Percentiles rank a stretch among this genome's conserved stretches.
phyloP scores from a whole-genome alignment of 1,284 basidiomycete genomes.

The Tylopilus sp. region DNA sequence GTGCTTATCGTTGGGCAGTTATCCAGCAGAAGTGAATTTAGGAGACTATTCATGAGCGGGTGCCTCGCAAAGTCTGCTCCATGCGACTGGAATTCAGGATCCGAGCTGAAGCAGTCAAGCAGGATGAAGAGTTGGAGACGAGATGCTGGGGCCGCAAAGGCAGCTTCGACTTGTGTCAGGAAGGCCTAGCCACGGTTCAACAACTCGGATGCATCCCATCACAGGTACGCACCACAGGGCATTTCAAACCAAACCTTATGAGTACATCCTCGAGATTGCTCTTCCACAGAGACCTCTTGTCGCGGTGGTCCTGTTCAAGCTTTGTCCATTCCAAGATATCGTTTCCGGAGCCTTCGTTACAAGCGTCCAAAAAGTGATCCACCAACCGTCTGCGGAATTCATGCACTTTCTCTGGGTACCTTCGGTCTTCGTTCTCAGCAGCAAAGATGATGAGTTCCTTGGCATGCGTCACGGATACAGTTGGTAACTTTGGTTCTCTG shows the following conservation, averaged over 20 bases:
- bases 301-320: conserved; percentile 55
- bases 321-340: conserved; percentile 71
- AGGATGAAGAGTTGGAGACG: conserved; percentile 66
- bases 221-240: conserved; percentile 52
- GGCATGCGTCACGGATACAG: conserved; percentile 54
- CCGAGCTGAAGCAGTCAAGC: conserved; percentile 57
- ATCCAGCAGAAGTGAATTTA: conserved; percentile 64
- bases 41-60: conserved; percentile 54
- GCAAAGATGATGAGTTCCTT: conserved; percentile 65
- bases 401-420: conserved; percentile 46
- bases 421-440: conserved; percentile 46
- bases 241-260: conserved; percentile 54
- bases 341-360: conserved; percentile 64
- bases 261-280: conserved; percentile 69
- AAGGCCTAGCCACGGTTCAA: conserved; percentile 47
- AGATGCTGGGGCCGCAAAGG: conserved; percentile 53
- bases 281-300: conserved; percentile 63
- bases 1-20: conserved; percentile 65
- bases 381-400: conserved; percentile 64
- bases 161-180: conserved; percentile 56
- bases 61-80: conserved; percentile 55
- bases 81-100: conserved; percentile 45
- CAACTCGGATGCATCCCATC: conserved; percentile 12
- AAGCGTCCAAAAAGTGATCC: conserved; percentile 67
- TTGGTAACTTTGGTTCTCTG: conserved; percentile 63